phyloP scores from a whole-genome alignment of 2,329 filamentous ascomycete genomes.

The Cordyceps tenuipes region DNA sequence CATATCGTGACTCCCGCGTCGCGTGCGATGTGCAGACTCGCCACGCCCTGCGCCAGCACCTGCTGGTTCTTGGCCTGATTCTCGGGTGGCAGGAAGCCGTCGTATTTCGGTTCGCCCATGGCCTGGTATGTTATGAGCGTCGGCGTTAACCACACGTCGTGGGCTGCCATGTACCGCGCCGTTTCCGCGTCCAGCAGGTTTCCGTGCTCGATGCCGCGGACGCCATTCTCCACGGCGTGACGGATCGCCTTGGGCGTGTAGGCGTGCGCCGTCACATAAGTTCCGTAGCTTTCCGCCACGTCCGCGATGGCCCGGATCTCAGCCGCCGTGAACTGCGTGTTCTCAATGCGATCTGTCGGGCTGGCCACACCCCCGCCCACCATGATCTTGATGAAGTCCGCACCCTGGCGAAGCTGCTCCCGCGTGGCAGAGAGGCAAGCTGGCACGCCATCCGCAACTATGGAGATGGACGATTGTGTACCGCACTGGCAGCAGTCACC shows the following conservation, averaged over 20 bases:
- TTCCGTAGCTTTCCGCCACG: conserved; percentile 39
- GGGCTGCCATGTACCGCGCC: conserved; percentile 41
- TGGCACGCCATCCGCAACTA: conserved; percentile 45
- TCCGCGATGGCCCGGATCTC: conserved; percentile 48
- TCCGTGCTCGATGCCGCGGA: conserved; percentile 42
- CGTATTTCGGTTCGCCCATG: conserved; percentile 36
- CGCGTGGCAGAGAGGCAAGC: conserved; percentile 44
- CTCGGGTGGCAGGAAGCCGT: conserved; percentile 34
- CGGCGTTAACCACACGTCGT: conserved; percentile 42
- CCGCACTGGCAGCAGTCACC: conserved; percentile 36
- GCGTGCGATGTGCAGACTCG: conserved; percentile 38
- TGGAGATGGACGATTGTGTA: conserved; percentile 25
- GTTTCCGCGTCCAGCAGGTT: conserved; percentile 35
- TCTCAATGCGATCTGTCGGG: conserved; percentile 44
- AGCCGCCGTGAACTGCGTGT: conserved; percentile 47
- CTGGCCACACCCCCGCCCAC: conserved; percentile 47
- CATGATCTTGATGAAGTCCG: conserved; percentile 58
- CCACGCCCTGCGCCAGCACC: conserved; percentile 38
- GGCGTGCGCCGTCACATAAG: conserved; percentile 49
- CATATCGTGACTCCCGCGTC: conserved; percentile 47
- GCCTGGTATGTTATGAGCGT: conserved; percentile 44
- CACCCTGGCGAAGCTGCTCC: conserved; percentile 46
- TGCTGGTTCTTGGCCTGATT: conserved; percentile 41
- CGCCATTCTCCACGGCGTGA: conserved; percentile 47
- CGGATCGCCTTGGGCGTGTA: conserved; percentile 47